Conservation (phyloP, 192 early-diverging fungal species). For the Phycomyces blakesleeanus region DNA sequence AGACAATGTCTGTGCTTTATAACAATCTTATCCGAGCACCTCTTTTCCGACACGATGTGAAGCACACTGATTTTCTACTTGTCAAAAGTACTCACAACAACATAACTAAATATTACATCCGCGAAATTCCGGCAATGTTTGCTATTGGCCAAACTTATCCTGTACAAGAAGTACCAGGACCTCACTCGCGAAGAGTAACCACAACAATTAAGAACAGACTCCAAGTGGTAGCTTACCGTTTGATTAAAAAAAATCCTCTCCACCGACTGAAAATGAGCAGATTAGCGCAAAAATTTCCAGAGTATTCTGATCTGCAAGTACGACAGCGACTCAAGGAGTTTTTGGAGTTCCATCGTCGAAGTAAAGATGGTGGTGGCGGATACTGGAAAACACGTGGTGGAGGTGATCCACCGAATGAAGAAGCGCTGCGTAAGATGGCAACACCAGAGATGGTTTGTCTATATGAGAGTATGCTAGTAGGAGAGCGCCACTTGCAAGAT, state of each 20-base stretch:
- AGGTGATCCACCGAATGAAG: constrained; percentile 73
- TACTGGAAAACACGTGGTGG: constrained; percentile 87
- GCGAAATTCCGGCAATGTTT: constrained; percentile 79
- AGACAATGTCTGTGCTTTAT: constrained; percentile 82
- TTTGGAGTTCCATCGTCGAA: constrained; percentile 79
- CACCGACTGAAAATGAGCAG: constrained; percentile 72
- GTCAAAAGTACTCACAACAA: constrained; percentile 77
- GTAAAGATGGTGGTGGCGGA: constrained; percentile 71
- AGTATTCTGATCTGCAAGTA: constrained; percentile 83
- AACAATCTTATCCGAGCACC: constrained; percentile 96
- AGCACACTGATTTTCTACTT: constrained; percentile 80
- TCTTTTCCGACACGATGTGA: constrained; percentile 70
- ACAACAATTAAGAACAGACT: constrained; percentile 81
- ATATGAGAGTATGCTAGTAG: constrained; percentile 89
- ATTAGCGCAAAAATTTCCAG: constrained; percentile 79
- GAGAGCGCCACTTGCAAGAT: constrained; percentile 87
- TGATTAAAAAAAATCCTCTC: constrained; percentile 81
- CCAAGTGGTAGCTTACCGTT: constrained; percentile 82
- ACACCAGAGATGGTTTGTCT: constrained; percentile 95
- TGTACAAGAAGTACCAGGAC: constrained; percentile 89
- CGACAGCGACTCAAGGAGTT: constrained; percentile 94
- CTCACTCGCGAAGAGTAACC: constrained; percentile 90
- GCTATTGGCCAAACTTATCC: constrained; percentile 93
- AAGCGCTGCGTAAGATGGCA: constrained; percentile 85
- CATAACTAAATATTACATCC: constrained; percentile 80